Conservation (phyloP, 1,284 basidiomycete species). For the Ceratobasidium sp. region DNA sequence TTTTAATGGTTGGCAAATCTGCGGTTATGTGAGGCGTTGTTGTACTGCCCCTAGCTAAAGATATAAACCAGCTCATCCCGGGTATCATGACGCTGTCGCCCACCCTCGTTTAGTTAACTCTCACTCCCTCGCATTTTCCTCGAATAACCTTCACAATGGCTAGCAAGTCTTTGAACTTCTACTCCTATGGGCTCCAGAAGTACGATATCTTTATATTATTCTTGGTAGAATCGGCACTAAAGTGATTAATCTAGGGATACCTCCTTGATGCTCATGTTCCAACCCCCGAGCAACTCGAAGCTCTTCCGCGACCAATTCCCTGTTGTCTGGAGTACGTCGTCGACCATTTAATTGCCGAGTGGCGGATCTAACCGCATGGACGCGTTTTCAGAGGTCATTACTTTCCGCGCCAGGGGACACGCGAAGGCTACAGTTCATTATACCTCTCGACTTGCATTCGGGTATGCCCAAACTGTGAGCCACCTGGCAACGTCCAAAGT, state of each 20-base stretch:
- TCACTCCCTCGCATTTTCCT: too few relatives aligned
- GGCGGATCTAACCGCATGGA: neutral
- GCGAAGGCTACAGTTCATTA: slow-evolving; percentile 14
- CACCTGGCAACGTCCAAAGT: neutral
- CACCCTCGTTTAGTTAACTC: too few relatives aligned
- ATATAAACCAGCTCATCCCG: too few relatives aligned
- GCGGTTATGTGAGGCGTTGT: too few relatives aligned
- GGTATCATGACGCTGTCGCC: too few relatives aligned
- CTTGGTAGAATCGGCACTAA: slow-evolving; percentile 60
- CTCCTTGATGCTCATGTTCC: slow-evolving; percentile 27
- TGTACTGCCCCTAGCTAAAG: too few relatives aligned
- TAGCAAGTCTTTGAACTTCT: slow-evolving; percentile 29
- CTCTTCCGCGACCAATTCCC: slow-evolving; percentile 25
- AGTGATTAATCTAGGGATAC: neutral
- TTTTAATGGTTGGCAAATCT: too few relatives aligned
- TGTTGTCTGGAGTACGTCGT: slow-evolving; percentile 24
- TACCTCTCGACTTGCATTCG: slow-evolving; percentile 14
- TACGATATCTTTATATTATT: neutral
- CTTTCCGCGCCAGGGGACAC: slow-evolving; percentile 24
- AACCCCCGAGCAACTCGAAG: slow-evolving; percentile 15
- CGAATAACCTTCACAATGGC: neutral
- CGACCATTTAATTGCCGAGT: too few relatives aligned
- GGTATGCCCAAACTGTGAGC: slow-evolving; percentile 29
- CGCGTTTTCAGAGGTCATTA: slow-evolving; percentile 18
- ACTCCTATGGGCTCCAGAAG: slow-evolving; percentile 25